phyloP scores from a whole-genome alignment of 2,329 filamentous ascomycete species.

The Dactylellina cionopaga region DNA sequence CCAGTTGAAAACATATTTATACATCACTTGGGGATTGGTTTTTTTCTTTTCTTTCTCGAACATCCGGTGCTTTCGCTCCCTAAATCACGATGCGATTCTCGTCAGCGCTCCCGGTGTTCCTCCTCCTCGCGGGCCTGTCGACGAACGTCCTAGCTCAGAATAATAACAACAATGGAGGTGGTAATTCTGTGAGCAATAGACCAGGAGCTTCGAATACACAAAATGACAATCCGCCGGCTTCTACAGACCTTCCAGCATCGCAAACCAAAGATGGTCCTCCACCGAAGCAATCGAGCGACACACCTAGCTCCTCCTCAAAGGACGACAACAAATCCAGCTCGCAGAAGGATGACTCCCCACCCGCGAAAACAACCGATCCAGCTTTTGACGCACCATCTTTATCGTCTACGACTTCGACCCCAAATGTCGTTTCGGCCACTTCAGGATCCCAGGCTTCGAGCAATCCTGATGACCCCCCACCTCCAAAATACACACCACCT shows the following conservation, averaged over 20 bases:
- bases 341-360: neutral
- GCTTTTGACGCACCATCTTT: conserved; percentile 16
- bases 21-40: neutral
- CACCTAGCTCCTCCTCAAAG: no score
- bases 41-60: neutral
- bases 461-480: conserved; percentile 23
- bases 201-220: neutral
- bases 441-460: neutral
- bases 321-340: neutral
- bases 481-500: conserved; percentile 47
- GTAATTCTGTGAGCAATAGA: neutral
- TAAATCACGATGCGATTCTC: conserved; percentile 38
- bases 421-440: conserved; percentile 1
- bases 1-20: neutral
- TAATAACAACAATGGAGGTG: conserved; percentile 24
- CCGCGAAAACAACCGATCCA: neutral
- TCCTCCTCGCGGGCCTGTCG: conserved; percentile 39
- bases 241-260: neutral
- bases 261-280: neutral
- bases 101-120: conserved; percentile 26
- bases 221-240: neutral
- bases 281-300: neutral
- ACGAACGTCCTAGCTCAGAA: conserved; percentile 44
- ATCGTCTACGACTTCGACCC: neutral
- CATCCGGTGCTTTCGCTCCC: neutral